These are phyloP conservation scores for Apiospora kogelbergensis DNA, from an alignment of 2,329 filamentous ascomycete species.

Conservation along the genomic window DNA sequence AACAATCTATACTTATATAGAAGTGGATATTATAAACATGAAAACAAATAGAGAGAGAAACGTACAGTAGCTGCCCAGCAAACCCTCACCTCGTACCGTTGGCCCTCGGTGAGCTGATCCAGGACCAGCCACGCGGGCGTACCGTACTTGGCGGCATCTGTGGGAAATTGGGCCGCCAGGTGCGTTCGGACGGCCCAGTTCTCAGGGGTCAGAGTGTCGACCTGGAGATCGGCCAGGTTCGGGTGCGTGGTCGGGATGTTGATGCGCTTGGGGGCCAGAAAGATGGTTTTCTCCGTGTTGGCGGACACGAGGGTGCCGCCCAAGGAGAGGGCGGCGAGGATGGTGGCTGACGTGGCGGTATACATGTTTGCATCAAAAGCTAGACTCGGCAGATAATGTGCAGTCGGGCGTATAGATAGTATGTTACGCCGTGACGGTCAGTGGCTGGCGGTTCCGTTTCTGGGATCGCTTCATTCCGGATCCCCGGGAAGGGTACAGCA, in stretches of 20 bases:
- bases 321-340: conserved; percentile 9
- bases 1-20: background rate
- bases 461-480: conserved; percentile 6
- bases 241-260: conserved; percentile 55
- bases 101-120: conserved; percentile 64
- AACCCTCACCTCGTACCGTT: conserved; percentile 85
- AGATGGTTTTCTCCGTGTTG: conserved; percentile 92
- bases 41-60: conserved; percentile 21
- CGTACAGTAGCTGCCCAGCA: conserved; percentile 93
- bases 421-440: background rate
- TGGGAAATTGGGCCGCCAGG: conserved; percentile 69
- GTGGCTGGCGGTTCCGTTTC: background rate
- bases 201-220: conserved; percentile 64
- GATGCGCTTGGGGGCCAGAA: conserved; percentile 66
- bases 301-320: conserved; percentile 41
- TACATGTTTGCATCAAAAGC: conserved; percentile 9
- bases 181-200: conserved; percentile 58
- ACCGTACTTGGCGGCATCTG: conserved; percentile 50
- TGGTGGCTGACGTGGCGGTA: conserved; percentile 16
- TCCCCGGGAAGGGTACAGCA: background rate
- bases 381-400: background rate
- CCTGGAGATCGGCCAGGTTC: conserved; percentile 58
- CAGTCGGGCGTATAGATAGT: background rate
- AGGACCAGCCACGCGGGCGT: conserved; percentile 78
- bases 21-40: background rate